Conservation (phyloP, 2,329 filamentous ascomycete genomes). For the Laburnicola sp. region DNA sequence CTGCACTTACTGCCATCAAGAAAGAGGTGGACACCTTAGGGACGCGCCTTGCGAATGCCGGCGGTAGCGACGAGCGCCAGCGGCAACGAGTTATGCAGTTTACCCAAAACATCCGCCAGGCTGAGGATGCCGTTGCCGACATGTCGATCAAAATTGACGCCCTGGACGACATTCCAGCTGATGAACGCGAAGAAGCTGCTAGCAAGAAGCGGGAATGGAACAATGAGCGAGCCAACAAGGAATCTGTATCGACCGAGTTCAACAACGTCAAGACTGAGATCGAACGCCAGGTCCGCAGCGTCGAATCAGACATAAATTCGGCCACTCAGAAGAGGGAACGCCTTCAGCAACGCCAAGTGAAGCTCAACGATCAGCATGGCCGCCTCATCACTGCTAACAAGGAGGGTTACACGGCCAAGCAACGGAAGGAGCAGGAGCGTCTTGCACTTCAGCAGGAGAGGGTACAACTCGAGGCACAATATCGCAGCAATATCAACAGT, state of each 20-base stretch:
- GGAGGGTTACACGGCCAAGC: slow-evolving; percentile 66
- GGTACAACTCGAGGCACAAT: slow-evolving; percentile 42
- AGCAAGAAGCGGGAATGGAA: slow-evolving; percentile 62
- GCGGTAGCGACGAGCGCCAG: slow-evolving; percentile 74
- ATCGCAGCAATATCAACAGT: slow-evolving; percentile 44
- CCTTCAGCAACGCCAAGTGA: slow-evolving; percentile 69
- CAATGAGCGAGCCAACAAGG: slow-evolving; percentile 56
- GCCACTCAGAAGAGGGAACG: slow-evolving; percentile 72
- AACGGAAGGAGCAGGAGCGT: slow-evolving; percentile 47
- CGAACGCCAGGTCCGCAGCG: slow-evolving; percentile 64
- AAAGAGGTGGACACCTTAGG: slow-evolving; percentile 74
- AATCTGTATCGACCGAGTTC: slow-evolving; percentile 57
- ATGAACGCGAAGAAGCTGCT: slow-evolving; percentile 62
- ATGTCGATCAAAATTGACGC: slow-evolving; percentile 65
- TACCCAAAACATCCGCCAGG: slow-evolving; percentile 71
- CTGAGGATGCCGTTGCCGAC: slow-evolving; percentile 63
- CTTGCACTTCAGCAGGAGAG: slow-evolving; percentile 42
- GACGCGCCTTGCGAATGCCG: slow-evolving; percentile 65
- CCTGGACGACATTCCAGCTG: slow-evolving; percentile 65
- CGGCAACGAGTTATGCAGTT: slow-evolving; percentile 76
- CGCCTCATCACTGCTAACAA: slow-evolving; percentile 71
- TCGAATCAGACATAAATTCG: slow-evolving; percentile 66
- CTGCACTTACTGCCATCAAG: slow-evolving; percentile 65
- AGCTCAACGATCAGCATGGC: slow-evolving; percentile 72
- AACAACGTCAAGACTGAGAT: slow-evolving; percentile 64